phyloP scores from a whole-genome alignment of 2,329 filamentous ascomycete species.

The Sphaceloma murrayae region DNA sequence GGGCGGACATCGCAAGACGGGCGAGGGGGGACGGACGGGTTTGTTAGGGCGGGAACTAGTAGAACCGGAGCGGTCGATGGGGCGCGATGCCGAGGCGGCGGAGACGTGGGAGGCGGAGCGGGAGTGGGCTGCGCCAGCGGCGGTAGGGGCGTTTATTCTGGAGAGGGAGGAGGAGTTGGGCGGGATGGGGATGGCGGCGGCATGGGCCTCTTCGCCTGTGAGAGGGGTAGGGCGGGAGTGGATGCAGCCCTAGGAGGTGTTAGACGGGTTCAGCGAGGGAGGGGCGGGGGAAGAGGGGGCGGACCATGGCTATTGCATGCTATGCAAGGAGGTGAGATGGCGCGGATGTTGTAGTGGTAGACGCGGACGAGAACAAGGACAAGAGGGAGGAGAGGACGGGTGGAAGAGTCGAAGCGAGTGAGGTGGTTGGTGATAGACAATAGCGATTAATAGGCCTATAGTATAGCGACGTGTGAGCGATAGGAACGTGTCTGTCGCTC shows the following conservation, averaged over 20 bases:
- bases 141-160: slow-evolving; percentile 15
- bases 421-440: neutral
- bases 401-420: neutral
- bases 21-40: slow-evolving; percentile 23
- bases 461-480: neutral
- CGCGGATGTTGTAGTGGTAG: too few relatives aligned
- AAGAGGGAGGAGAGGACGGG: neutral
- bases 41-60: slow-evolving; percentile 22
- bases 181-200: slow-evolving; percentile 12
- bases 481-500: neutral
- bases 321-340: neutral
- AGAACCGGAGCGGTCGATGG: slow-evolving; percentile 8
- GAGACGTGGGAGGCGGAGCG: slow-evolving; percentile 14
- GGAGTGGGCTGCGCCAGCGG: neutral
- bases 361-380: too few relatives aligned
- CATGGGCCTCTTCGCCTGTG: slow-evolving; percentile 9
- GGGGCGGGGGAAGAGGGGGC: slow-evolving; percentile 2
- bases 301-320: neutral
- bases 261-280: neutral
- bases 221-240: slow-evolving; percentile 16
- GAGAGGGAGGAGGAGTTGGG: slow-evolving; percentile 17
- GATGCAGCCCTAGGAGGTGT: slow-evolving; percentile 17
- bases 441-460: neutral
- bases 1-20: slow-evolving; percentile 18
- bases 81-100: slow-evolving; percentile 11